Evolutionary conservation across 176 grass and related monocot genomes (phyloP).

Genomic region (Oryza glaberrima): DNA sequence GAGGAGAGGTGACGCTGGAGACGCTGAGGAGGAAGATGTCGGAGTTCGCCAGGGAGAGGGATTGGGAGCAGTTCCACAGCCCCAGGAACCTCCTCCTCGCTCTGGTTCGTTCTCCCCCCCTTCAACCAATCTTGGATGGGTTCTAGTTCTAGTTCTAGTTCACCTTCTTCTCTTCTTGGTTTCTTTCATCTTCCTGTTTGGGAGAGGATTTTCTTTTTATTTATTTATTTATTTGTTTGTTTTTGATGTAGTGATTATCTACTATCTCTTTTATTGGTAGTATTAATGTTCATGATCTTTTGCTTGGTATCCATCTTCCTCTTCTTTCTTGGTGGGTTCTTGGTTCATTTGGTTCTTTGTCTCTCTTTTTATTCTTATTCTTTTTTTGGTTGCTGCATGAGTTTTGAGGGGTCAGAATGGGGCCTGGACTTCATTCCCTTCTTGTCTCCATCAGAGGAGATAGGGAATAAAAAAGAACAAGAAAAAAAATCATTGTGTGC

Average conservation of each 20-base stretch:
- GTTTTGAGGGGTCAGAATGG: neutral
- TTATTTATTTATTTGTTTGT: neutral
- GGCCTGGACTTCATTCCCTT: neutral
- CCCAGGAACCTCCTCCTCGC: slow-evolving; percentile 82
- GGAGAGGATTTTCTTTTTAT: too few relatives aligned
- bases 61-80: slow-evolving; percentile 84
- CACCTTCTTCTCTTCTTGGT: neutral
- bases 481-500: neutral
- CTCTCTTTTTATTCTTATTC: too few relatives aligned
- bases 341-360: neutral
- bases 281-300: neutral
- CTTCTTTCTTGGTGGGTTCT: neutral
- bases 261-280: neutral
- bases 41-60: slow-evolving; percentile 70
- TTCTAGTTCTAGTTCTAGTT: neutral
- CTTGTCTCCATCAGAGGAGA: neutral
- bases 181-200: neutral
- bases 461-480: neutral
- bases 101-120: slow-evolving; percentile 3
- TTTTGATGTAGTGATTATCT: neutral
- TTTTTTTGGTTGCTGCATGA: neutral
- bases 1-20: slow-evolving; percentile 58
- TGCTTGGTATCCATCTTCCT: neutral
- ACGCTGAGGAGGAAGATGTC: slow-evolving; percentile 70
- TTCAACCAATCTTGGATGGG: neutral